phyloP scores from a whole-genome alignment of 345 rosid genomes.

The Ailanthus altissimus region DNA sequence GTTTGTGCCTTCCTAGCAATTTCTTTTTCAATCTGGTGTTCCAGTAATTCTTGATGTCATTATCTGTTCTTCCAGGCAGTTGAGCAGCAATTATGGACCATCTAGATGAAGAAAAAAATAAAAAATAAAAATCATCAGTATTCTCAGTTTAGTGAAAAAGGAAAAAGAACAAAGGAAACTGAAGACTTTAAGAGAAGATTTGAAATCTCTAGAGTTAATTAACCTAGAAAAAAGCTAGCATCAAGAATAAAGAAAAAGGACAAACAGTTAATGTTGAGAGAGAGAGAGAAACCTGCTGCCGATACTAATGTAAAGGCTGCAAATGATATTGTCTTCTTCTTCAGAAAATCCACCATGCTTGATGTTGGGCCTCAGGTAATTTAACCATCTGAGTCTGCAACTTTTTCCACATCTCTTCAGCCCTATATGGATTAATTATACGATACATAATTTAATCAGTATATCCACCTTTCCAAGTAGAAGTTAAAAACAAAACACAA shows the following conservation, averaged over 20 bases:
- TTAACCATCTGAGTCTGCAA: slow-evolving; percentile 95
- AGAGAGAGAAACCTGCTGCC: slow-evolving; percentile 73
- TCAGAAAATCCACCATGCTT: slow-evolving; percentile 98
- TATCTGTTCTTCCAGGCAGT: slow-evolving; percentile 97
- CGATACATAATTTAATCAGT: neutral
- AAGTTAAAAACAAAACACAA: neutral
- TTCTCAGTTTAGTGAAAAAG: slow-evolving; percentile 24
- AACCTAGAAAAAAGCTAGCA: slow-evolving; percentile 15
- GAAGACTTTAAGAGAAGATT: neutral
- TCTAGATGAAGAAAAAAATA: slow-evolving; percentile 41
- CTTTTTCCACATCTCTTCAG: slow-evolving; percentile 97
- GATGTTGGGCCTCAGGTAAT: slow-evolving; percentile 92
- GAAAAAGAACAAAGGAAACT: slow-evolving; percentile 26
- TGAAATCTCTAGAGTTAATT: neutral
- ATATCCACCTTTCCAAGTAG: neutral
- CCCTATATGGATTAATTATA: slow-evolving; percentile 39
- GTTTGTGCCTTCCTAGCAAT: slow-evolving; percentile 79
- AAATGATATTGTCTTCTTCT: slow-evolving; percentile 94
- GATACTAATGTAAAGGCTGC: slow-evolving; percentile 96
- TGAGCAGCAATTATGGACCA: slow-evolving; percentile 99
- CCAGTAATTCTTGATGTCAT: slow-evolving; percentile 97
- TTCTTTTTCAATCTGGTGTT: slow-evolving; percentile 97
- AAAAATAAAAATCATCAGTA: slow-evolving; percentile 2
- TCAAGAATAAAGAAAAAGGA: slow-evolving; percentile 47
- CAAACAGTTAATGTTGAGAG: slow-evolving; percentile 30